A percentile compares a stretch with the other conserved stretches of the same genome.
Evolutionary conservation across 1,139 yeast species (phyloP).

Genomic region (Blastobotrys serpentis): DNA sequence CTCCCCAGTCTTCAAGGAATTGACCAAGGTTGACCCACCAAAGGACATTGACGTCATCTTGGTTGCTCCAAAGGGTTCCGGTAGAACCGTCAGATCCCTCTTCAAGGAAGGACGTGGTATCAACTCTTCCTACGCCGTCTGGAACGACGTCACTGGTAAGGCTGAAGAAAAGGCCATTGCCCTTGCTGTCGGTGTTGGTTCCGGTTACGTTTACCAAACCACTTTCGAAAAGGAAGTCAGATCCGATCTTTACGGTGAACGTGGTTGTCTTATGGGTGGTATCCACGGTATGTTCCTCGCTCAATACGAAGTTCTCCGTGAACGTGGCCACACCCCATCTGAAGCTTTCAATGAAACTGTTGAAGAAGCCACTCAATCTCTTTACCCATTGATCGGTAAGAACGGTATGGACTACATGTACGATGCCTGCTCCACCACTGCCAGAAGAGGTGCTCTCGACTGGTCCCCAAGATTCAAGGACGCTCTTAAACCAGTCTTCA

Average conservation of each 20-base stretch:
- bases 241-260: constrained; percentile 99
- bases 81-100: constrained; percentile 98
- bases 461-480: constrained; percentile 99
- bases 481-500: constrained; percentile 97
- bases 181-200: constrained; percentile 97
- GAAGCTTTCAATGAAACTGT: constrained; percentile 99
- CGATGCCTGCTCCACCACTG: constrained; percentile 99
- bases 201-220: constrained; percentile 99
- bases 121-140: constrained; percentile 97
- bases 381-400: constrained; percentile 97
- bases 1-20: constrained; percentile 98
- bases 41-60: constrained; percentile 91
- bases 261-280: constrained; percentile 99
- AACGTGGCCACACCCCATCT: constrained; percentile 99
- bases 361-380: constrained; percentile 99
- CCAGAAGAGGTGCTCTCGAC: constrained; percentile 99
- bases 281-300: constrained; percentile 99
- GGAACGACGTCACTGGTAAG: constrained; percentile 99
- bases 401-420: constrained; percentile 99
- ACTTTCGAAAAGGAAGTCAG: constrained; percentile 98
- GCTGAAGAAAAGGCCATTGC: constrained; percentile 99
- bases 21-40: constrained; percentile 96
- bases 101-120: constrained; percentile 99
- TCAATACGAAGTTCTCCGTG: constrained; percentile 99
- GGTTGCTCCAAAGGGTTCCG: constrained; percentile 99